Conservation (phyloP, 306 rosid genomes). For the Prunus armeniaca region DNA sequence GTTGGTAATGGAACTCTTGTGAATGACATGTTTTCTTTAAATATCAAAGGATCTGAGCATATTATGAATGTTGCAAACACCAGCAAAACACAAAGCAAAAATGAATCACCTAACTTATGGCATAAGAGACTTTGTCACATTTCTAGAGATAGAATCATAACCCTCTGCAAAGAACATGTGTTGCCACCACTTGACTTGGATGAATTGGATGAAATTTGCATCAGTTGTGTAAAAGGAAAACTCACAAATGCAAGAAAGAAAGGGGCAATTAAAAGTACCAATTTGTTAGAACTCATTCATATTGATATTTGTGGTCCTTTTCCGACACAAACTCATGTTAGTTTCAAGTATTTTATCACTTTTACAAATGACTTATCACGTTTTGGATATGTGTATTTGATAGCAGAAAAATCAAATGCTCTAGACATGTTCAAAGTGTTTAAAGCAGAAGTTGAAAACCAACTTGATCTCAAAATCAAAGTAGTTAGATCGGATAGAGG, state of each 20-base stretch:
- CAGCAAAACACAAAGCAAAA: too few species aligned
- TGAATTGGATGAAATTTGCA: neutral
- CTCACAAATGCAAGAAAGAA: neutral
- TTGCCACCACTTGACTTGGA: neutral
- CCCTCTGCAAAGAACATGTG: neutral
- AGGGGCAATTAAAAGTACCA: neutral
- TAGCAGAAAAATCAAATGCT: neutral
- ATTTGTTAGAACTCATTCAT: neutral
- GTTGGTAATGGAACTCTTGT: too few species aligned
- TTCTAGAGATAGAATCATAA: neutral
- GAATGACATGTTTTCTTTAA: too few species aligned
- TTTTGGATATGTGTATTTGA: neutral
- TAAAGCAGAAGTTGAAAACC: neutral
- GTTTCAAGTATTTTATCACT: neutral
- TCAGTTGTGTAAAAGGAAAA: neutral
- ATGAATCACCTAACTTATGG: neutral
- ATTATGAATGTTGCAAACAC: too few species aligned
- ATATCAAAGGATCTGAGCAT: too few species aligned
- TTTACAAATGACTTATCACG: neutral
- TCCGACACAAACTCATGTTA: neutral
- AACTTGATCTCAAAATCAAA: too few species aligned
- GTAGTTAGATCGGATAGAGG: too few species aligned
- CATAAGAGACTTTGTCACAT: neutral
- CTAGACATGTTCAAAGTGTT: neutral
- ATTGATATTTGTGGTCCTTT: neutral